Evolutionary conservation across 306 rosid species (phyloP).

Genomic region (Alnus rubra): DNA sequence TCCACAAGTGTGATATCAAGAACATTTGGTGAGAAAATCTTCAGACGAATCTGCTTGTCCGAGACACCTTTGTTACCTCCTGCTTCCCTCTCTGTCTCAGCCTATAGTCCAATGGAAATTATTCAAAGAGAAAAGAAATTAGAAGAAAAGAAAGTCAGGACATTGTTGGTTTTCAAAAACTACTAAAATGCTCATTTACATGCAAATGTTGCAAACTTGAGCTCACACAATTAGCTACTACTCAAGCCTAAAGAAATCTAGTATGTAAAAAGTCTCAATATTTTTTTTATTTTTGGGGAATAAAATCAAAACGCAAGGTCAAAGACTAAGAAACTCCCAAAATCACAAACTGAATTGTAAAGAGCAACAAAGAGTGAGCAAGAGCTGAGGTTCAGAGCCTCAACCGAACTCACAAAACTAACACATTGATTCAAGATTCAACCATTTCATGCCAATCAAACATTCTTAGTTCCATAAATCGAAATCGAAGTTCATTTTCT

Average conservation of each 20-base stretch:
- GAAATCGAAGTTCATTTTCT: background rate
- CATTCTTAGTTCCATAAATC: background rate
- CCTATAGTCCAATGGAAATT: conserved; percentile 41
- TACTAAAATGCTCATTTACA: background rate
- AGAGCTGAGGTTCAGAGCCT: background rate
- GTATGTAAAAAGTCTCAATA: too few relatives aligned
- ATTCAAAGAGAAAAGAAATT: background rate
- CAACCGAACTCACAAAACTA: background rate
- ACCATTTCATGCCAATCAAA: background rate
- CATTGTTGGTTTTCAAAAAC: background rate
- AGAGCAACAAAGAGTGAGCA: background rate
- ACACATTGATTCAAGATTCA: background rate
- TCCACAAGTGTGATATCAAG: conserved; percentile 97
- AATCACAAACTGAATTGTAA: background rate
- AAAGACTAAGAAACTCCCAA: background rate
- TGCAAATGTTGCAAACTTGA: background rate
- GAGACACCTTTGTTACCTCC: conserved; percentile 98
- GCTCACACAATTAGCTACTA: background rate
- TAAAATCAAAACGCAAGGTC: too few relatives aligned
- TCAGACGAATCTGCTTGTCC: conserved; percentile 96
- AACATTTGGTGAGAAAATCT: conserved; percentile 95
- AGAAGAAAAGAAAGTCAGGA: background rate
- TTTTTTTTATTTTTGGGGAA: too few relatives aligned
- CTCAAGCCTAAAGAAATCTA: background rate
- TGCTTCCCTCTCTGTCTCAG: conserved; percentile 95